A percentile compares a stretch with the other conserved stretches of the same genome.
These are phyloP conservation scores for Stachybotrys elegans DNA, from an alignment of 2,329 filamentous ascomycete genomes.

Conservation along the genomic window DNA sequence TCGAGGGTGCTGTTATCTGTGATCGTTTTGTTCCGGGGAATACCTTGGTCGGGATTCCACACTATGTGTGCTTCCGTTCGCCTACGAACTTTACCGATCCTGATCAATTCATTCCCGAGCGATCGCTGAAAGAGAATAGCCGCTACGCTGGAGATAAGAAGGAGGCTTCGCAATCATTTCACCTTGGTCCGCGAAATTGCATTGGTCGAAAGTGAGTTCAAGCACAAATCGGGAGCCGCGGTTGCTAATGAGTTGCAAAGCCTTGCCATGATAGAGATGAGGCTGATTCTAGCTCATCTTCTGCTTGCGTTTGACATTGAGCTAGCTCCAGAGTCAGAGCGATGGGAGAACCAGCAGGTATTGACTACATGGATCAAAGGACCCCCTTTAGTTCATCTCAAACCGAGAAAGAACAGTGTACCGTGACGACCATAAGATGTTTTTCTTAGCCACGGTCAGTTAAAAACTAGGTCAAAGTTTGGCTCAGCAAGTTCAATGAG, in stretches of 20 bases:
- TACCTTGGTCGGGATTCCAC: neutral
- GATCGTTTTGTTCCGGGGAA: neutral
- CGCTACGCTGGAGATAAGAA: neutral
- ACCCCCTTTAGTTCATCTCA: too few species aligned
- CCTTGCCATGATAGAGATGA: neutral
- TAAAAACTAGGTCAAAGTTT: too few species aligned
- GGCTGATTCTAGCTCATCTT: neutral
- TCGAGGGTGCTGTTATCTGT: neutral
- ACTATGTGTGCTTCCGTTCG: neutral
- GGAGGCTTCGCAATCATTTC: neutral
- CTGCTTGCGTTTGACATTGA: neutral
- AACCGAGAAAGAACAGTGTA: too few species aligned
- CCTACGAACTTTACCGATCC: neutral
- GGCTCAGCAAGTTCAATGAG: too few species aligned
- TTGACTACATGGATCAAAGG: neutral
- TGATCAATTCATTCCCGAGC: neutral
- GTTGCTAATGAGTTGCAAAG: neutral
- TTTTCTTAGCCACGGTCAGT: too few species aligned
- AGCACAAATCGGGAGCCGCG: neutral
- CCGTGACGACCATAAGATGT: too few species aligned
- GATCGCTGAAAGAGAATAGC: neutral
- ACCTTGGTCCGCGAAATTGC: neutral
- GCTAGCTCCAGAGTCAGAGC: neutral
- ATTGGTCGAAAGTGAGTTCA: neutral
- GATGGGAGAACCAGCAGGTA: neutral